Conservation (phyloP, 2,329 filamentous ascomycete genomes). For the Neonectria coccinea region DNA sequence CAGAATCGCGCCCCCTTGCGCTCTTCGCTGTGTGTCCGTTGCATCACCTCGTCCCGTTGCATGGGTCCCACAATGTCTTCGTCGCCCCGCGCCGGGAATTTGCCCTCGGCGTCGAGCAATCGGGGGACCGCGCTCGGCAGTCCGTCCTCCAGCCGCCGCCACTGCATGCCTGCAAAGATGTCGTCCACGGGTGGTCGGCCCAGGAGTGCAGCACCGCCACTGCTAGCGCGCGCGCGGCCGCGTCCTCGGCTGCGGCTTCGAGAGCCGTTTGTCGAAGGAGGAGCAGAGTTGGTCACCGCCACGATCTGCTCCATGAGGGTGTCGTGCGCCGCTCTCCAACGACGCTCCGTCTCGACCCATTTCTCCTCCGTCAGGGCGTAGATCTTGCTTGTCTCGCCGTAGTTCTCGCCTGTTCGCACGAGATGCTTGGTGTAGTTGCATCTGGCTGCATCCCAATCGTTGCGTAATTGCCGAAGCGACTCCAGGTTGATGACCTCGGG, state of each 20-base stretch:
- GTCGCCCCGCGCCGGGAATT: constrained; percentile 89
- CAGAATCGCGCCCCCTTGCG: constrained; percentile 60
- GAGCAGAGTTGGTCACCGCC: constrained; percentile 48
- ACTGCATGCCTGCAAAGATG: constrained; percentile 57
- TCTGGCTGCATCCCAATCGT: constrained; percentile 85
- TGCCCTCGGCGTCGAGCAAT: constrained; percentile 78
- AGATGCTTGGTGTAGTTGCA: constrained; percentile 91
- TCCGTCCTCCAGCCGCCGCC: constrained; percentile 63
- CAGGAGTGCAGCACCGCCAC: constrained; percentile 56
- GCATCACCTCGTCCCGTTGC: constrained; percentile 71
- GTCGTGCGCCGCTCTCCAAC: constrained; percentile 80
- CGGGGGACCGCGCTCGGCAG: constrained; percentile 75
- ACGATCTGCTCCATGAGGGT: constrained; percentile 67
- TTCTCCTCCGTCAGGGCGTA: constrained; percentile 89
- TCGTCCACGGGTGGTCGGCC: constrained; percentile 52
- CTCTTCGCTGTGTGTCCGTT: constrained; percentile 58
- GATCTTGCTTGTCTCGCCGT: constrained; percentile 88
- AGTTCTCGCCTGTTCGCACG: constrained; percentile 89
- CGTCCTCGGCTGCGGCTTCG: constrained; percentile 56
- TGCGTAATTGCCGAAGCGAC: constrained; percentile 71
- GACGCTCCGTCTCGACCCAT: constrained; percentile 82
- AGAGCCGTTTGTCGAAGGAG: constrained; percentile 44
- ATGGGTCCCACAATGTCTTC: constrained; percentile 95
- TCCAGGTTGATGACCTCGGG: constrained; percentile 72
- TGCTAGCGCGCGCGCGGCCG: constrained; percentile 52